These are phyloP conservation scores for Lecanicillium sp. DNA, from an alignment of 2,329 filamentous ascomycete species.

Conservation along the genomic window DNA sequence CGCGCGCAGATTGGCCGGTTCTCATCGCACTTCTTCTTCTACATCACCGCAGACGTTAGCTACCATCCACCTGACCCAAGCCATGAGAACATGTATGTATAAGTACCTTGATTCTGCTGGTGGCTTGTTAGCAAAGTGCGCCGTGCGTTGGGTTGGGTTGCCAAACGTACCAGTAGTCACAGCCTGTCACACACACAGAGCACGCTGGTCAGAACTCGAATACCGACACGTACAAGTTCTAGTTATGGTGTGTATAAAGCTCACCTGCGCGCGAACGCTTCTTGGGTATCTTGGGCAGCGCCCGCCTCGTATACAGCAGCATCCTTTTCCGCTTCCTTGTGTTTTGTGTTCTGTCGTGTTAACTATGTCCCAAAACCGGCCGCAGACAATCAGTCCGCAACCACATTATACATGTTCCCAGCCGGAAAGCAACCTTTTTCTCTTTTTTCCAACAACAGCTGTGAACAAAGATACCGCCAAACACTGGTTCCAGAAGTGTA, in stretches of 20 bases:
- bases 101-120: conserved; percentile 53
- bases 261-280: conserved; percentile 47
- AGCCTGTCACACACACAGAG: conserved; percentile 43
- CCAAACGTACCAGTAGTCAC: conserved; percentile 43
- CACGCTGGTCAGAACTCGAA: too few species aligned
- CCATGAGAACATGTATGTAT: not conserved
- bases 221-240: too few species aligned
- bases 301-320: conserved; percentile 46
- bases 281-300: conserved; percentile 48
- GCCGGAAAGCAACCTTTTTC: too few species aligned
- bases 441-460: too few species aligned
- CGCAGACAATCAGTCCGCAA: conserved; percentile 9
- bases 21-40: conserved; percentile 57
- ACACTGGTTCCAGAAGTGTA: too few species aligned
- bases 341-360: not conserved
- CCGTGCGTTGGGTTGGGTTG: not conserved
- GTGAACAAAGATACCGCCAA: too few species aligned
- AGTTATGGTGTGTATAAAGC: conserved; percentile 20
- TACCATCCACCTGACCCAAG: not conserved
- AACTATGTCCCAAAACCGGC: too few species aligned
- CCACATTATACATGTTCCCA: conserved; percentile 1
- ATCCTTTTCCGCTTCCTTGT: conserved; percentile 24
- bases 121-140: conserved; percentile 18
- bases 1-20: conserved; percentile 44
- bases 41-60: not conserved